Evolutionary conservation across 106 monocot genomes (phyloP).

Genomic region (Agapanthus africanus): DNA sequence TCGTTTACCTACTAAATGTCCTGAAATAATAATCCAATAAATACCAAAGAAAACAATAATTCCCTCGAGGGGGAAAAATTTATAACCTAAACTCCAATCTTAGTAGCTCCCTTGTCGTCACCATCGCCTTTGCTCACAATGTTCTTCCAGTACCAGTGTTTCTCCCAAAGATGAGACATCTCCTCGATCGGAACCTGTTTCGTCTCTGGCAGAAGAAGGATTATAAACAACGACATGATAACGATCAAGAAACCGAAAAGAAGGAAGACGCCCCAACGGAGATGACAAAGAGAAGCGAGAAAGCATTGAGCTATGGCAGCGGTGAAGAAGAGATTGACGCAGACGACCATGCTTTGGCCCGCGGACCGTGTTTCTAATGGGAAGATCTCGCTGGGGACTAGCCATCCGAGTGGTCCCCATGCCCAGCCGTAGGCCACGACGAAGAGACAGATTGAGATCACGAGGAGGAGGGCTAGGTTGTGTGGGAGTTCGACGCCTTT

Average conservation of each 20-base stretch:
- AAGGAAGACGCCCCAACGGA: constrained; percentile 6
- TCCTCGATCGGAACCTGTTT: constrained; percentile 46
- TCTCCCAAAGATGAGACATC: constrained; percentile 16
- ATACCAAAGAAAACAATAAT: no score
- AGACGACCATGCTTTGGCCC: constrained; percentile 37
- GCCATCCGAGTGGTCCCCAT: constrained; percentile 53
- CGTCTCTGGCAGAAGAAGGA: constrained; percentile 38
- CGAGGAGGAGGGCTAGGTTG: constrained; percentile 16
- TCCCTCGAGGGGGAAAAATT: no score
- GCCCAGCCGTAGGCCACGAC: constrained; percentile 53
- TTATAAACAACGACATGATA: constrained; percentile 30
- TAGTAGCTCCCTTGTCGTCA: not conserved
- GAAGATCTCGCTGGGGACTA: constrained; percentile 47
- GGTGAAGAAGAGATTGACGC: constrained; percentile 40
- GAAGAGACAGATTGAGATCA: constrained; percentile 22
- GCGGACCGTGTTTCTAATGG: constrained; percentile 19
- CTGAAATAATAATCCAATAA: no score
- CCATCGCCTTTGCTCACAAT: constrained; percentile 6
- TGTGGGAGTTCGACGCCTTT: constrained; percentile 22
- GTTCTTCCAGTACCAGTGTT: constrained; percentile 43
- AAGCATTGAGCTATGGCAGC: constrained; percentile 37
- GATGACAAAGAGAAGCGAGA: constrained; percentile 23
- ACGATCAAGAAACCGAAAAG: constrained; percentile 14
- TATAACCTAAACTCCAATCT: no score
- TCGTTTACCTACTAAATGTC: no score